These are phyloP conservation scores for Paramecium sonneborni DNA, from an alignment of 73 alveolate species.

Conservation along the genomic window DNA sequence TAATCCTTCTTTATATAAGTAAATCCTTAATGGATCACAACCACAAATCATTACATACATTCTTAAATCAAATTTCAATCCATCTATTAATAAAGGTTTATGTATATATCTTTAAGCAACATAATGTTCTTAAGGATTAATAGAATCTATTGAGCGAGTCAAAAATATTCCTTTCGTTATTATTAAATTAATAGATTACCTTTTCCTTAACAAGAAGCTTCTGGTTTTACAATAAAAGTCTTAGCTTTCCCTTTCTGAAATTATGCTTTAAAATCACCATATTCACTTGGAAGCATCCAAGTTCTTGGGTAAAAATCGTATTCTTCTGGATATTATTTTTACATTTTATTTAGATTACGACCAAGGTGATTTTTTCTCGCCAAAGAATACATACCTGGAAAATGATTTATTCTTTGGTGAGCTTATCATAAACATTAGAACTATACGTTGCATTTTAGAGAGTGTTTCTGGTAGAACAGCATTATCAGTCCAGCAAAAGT, in stretches of 20 bases:
- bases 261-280: constrained; percentile 73
- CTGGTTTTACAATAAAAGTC: constrained; percentile 85
- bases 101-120: constrained; percentile 89
- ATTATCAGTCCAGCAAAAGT: constrained; percentile 71
- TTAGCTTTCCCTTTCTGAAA: constrained; percentile 70
- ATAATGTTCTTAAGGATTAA: constrained; percentile 77
- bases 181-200: constrained; percentile 32
- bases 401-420: constrained; percentile 83
- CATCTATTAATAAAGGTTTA: constrained; percentile 90
- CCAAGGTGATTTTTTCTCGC: constrained; percentile 87
- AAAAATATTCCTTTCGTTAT: constrained; percentile 73
- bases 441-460: constrained; percentile 72
- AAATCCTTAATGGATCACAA: constrained; percentile 92
- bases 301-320: constrained; percentile 88
- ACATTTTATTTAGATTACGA: constrained; percentile 78
- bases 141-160: constrained; percentile 73
- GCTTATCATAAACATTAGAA: background rate
- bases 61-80: constrained; percentile 94
- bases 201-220: constrained; percentile 85
- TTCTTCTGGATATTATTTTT: constrained; percentile 75
- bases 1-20: constrained; percentile 92
- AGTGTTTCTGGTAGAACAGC: constrained; percentile 71
- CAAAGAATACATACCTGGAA: constrained; percentile 85
- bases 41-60: constrained; percentile 92
- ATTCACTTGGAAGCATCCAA: constrained; percentile 88